Conservation (phyloP, 345 rosid species). For the Reutealis trisperma region DNA sequence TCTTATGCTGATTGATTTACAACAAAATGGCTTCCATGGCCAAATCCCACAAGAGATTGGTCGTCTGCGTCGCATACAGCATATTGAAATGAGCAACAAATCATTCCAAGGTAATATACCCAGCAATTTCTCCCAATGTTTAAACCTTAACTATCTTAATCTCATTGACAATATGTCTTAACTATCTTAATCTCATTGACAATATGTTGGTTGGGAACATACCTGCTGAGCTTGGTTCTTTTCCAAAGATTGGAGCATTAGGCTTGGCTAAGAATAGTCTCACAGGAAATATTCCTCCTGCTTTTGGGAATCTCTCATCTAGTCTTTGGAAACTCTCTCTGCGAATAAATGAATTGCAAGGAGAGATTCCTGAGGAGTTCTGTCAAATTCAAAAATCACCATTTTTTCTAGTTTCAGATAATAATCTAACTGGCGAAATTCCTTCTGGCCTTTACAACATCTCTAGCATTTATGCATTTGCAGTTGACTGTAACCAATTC, state of each 20-base stretch:
- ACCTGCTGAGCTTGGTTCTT: background rate
- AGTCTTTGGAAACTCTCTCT: background rate
- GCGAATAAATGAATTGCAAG: background rate
- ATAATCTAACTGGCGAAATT: slow-evolving; percentile 14
- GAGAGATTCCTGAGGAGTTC: slow-evolving; percentile 16
- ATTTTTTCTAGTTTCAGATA: slow-evolving; percentile 5
- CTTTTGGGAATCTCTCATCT: slow-evolving; percentile 1
- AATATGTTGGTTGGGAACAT: background rate
- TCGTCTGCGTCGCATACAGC: background rate
- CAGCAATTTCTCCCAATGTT: background rate
- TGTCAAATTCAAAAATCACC: background rate
- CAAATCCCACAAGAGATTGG: background rate
- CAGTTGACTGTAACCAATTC: slow-evolving; percentile 15
- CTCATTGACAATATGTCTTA: background rate
- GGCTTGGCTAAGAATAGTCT: background rate
- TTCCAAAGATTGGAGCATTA: background rate
- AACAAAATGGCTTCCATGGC: background rate
- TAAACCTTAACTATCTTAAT: background rate
- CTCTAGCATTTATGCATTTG: slow-evolving; percentile 9
- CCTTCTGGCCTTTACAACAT: slow-evolving; percentile 20
- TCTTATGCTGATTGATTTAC: background rate
- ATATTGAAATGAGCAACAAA: background rate
- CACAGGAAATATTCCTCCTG: background rate
- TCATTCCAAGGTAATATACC: slow-evolving; percentile 10
- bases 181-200: background rate